phyloP scores from a whole-genome alignment of 2,329 filamentous ascomycete species.

The Sporothrix euskadiensis region DNA sequence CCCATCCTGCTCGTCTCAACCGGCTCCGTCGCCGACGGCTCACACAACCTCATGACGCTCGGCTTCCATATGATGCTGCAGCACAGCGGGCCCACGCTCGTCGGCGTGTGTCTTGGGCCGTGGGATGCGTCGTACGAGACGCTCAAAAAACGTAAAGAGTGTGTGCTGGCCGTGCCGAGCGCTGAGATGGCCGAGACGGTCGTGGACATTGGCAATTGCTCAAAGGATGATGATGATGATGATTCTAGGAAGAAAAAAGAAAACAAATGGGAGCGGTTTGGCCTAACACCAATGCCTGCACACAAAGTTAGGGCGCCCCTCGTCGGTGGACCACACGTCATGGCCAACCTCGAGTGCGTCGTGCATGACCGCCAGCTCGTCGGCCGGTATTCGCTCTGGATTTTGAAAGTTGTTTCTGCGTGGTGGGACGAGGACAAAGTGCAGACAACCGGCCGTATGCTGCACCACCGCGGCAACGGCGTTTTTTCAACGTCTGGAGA shows the following conservation, averaged over 20 bases:
- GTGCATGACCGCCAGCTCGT: conserved; percentile 41
- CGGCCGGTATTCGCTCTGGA: conserved; percentile 41
- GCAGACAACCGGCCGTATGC: conserved; percentile 38
- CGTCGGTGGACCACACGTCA: conserved; percentile 38
- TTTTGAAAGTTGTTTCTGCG: conserved; percentile 39
- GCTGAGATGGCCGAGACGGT: conserved; percentile 34
- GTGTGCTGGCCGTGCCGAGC: conserved; percentile 37
- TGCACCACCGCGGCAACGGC: conserved; percentile 42
- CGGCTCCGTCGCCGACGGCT: conserved; percentile 37
- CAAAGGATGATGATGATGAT: background rate
- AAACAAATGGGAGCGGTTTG: background rate
- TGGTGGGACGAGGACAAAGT: conserved; percentile 38
- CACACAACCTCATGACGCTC: conserved; percentile 43
- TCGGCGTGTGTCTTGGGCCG: conserved; percentile 40
- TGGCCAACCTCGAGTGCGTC: conserved; percentile 42
- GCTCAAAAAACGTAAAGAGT: conserved; percentile 38
- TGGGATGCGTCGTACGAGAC: conserved; percentile 40
- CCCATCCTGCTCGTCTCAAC: conserved; percentile 41
- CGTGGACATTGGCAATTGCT: conserved; percentile 25
- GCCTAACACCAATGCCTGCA: background rate
- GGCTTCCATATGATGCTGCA: conserved; percentile 45
- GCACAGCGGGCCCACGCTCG: conserved; percentile 40
- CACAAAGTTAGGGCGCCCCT: conserved; percentile 28
- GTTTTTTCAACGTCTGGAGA: conserved; percentile 40
- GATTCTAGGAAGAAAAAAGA: too few species aligned